Evolutionary conservation across 2,329 filamentous ascomycete species (phyloP).

Genomic region (Pseudocercospora musae): DNA sequence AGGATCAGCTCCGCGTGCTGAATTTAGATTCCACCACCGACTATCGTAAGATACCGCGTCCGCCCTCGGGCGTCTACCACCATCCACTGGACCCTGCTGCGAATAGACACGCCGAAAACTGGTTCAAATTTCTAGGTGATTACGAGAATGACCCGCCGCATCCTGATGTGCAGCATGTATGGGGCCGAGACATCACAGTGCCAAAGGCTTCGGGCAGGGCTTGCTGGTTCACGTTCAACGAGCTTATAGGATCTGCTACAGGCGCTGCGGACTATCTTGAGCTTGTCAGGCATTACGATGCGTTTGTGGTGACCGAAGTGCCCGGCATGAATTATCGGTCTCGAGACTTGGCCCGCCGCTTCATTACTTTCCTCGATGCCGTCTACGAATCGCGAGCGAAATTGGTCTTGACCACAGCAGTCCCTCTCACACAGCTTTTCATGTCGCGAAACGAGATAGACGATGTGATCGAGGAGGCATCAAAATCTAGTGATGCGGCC

Average conservation of each 20-base stretch:
- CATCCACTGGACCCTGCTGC: constrained; percentile 78
- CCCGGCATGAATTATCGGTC: constrained; percentile 67
- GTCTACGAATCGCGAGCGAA: constrained; percentile 93
- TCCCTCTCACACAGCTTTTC: constrained; percentile 81
- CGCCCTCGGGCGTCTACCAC: constrained; percentile 91
- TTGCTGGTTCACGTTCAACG: constrained; percentile 88
- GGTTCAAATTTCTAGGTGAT: constrained; percentile 93
- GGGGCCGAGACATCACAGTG: constrained; percentile 86
- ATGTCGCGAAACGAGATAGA: constrained; percentile 41
- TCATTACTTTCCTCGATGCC: constrained; percentile 97
- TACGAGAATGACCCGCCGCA: constrained; percentile 72
- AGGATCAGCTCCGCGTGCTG: constrained; percentile 78
- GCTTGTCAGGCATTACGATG: constrained; percentile 81
- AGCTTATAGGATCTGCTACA: constrained; percentile 83
- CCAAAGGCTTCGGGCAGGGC: constrained; percentile 83
- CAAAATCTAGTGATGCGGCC: constrained; percentile 26
- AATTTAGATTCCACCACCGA: constrained; percentile 94
- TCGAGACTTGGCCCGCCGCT: constrained; percentile 82
- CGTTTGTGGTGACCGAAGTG: constrained; percentile 87
- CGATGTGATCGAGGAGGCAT: constrained; percentile 43
- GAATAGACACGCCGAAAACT: constrained; percentile 78
- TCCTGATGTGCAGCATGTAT: constrained; percentile 75
- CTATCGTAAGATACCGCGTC: constrained; percentile 93
- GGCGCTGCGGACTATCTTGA: constrained; percentile 95
- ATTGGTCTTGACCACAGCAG: constrained; percentile 85